A percentile compares a stretch with the other conserved stretches of the same genome.
phyloP scores from a whole-genome alignment of 108 stramenopile genomes.

The Skeletonema costatum region DNA sequence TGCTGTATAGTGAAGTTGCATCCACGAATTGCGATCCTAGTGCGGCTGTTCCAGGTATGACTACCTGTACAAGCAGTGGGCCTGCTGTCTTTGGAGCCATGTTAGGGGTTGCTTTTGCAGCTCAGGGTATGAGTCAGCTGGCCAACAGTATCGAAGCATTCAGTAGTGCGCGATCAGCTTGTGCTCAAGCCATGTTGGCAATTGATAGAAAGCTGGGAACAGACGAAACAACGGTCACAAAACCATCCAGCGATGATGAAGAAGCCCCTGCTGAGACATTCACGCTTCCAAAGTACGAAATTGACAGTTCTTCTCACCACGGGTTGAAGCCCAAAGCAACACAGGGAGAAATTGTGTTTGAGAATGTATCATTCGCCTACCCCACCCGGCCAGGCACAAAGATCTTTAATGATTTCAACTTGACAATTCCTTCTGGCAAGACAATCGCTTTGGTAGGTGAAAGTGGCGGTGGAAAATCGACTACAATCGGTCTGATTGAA shows the following conservation, averaged over 20 bases:
- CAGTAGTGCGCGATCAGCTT: conserved; percentile 60
- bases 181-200: conserved; percentile 49
- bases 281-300: conserved; percentile 50
- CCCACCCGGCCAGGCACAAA: conserved; percentile 74
- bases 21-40: conserved; percentile 69
- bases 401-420: conserved; percentile 61
- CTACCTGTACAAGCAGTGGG: conserved; percentile 52
- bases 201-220: conserved; percentile 61
- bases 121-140: conserved; percentile 65
- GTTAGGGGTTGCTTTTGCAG: conserved; percentile 76
- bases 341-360: conserved; percentile 58
- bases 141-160: conserved; percentile 70
- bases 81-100: conserved; percentile 73
- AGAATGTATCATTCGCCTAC: conserved; percentile 83
- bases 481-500: conserved; percentile 76
- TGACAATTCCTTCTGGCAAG: conserved; percentile 59
- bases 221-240: conserved; percentile 35
- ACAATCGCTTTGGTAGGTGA: conserved; percentile 76
- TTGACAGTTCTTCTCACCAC: conserved; percentile 57
- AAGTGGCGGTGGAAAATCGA: conserved; percentile 79
- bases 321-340: conserved; percentile 61
- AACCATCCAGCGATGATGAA: conserved; percentile 25
- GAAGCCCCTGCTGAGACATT: conserved; percentile 17
- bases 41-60: conserved; percentile 35
- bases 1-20: conserved; percentile 62